phyloP scores from a whole-genome alignment of 805 yeast species.

The Brettanomyces naardenensis region DNA sequence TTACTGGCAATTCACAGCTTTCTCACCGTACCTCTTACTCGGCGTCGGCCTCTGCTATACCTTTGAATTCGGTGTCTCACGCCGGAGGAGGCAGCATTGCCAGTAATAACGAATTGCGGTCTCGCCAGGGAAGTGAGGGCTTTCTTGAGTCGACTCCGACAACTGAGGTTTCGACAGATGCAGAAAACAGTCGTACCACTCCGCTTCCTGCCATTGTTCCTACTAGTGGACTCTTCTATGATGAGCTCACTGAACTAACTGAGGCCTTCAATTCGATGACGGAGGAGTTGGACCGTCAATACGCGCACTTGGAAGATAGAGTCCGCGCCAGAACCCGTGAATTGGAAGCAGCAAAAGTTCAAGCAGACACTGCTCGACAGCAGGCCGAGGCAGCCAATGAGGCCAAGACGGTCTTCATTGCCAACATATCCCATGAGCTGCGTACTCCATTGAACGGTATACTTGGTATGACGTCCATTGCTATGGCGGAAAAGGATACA shows the following conservation, averaged over 20 bases:
- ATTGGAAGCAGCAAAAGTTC: conserved; percentile 77
- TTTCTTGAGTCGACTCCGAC: conserved; percentile 1
- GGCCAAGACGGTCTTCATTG: conserved; percentile 89
- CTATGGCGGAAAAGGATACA: conserved; percentile 77
- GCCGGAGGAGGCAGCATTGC: not conserved
- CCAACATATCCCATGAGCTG: conserved; percentile 88
- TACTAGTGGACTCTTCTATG: conserved; percentile 44
- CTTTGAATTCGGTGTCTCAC: not conserved
- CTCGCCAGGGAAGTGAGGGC: not conserved
- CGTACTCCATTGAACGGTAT: conserved; percentile 96
- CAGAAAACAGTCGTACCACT: not conserved
- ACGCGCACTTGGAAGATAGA: conserved; percentile 77
- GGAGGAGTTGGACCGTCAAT: conserved; percentile 77
- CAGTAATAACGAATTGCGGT: not conserved
- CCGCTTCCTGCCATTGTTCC: conserved; percentile 19
- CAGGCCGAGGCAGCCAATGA: conserved; percentile 82
- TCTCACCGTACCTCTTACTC: not conserved
- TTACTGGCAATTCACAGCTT: not conserved
- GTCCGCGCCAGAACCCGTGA: conserved; percentile 82
- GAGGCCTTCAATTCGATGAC: conserved; percentile 91
- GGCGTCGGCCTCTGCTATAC: not conserved
- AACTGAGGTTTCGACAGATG: not conserved
- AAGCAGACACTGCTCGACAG: conserved; percentile 43
- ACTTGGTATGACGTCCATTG: conserved; percentile 89
- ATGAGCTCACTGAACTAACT: conserved; percentile 82